Base-by-base conservation (phyloP, 192 early-diverging fungal species). In the Phlyctochytrium bullatum region DNA sequence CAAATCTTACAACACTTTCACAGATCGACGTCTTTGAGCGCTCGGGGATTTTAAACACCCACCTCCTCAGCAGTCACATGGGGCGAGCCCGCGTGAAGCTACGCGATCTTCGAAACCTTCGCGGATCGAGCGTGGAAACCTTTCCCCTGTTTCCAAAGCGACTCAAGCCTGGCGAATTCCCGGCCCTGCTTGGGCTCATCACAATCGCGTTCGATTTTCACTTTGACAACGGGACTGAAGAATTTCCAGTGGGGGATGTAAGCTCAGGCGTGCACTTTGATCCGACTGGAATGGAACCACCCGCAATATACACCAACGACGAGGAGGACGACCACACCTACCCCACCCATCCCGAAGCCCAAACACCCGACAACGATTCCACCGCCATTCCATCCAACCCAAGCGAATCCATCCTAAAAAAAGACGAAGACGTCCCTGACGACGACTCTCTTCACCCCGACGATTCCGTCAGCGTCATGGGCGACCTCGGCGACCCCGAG, bases 31-130 rank as follows among this genome's bases (percentile, higher is more conserved):
- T 40, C 17, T 28, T 20, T 25, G 54, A 57, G 10, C 12, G 54
- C 4, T 25, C 54, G 27, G 36, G 36, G 32, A 16, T 34, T 14
- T 23, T 70, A 2, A 57, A 57, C n/a, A 62, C 59, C 23, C 68
- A 70, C 52, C 29, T 34, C 14, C n/a, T 70, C 36, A 57, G 52
- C n/a, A 52, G 36, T 16, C 68, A 70, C 33, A 67, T 78, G 47
- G 76, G 72, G 1, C 65, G 66, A 23, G 64, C 51, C n/a, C 56
- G 59, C 32, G 50, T 73, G 25, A 59, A 73, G 29, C 47, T 78
- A 25, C 61, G 64, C 3, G 58, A 63, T 4, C 35, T 77, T 28
- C 67, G 67, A 3, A 61, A 65, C 17, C 36, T 71, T 24, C 53
- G 54, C 23, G 76, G 71, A 6, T 64, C 64, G 30, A 52, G 58